Base-by-base conservation (phyloP, 257 asterid species). In the Salvia miltiorrhiza region DNA sequence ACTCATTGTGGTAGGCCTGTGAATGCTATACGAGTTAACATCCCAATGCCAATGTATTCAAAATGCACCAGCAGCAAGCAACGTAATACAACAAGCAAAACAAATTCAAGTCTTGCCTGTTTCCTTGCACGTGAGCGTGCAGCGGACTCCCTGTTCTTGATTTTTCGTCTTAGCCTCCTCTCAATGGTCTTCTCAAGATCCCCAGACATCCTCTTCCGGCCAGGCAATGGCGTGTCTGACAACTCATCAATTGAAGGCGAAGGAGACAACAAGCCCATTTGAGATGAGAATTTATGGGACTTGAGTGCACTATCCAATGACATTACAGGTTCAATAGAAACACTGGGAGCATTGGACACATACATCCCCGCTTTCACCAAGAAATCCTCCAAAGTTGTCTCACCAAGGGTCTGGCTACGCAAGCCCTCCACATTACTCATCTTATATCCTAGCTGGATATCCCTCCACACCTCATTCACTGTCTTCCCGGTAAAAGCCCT, bases 41-140 rank as follows among this genome's bases (percentile, higher is more conserved):
- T 37, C 69, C 35, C 53, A 32, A 33, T 23, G 45, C 49, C 23
- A 23, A 49, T 7, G 43, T n/a, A 28, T 6, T 14, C 44, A 48
- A 49, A 39, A n/a, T 9, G 16, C 48, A 32, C 45, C 3, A 59
- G 67, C 32, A 13, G 61, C 67, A 35, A 23, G 28, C 14, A 16
- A 13, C n/a, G n/a, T n/a, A n/a, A 70, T 52, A 6, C 41, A 77
- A 37, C 39, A 23, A 71, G 40, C 2, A 35, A 65, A 13, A 23
- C 16, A 16, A 55, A 57, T 48, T 41, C 65, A 67, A 68, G 55
- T 63, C 82, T 54, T 77, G 83, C 97, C 97, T 91, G 97, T 79
- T 91, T 91, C 82, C 96, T 85, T 62, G 93, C 95, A 50, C 97
- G 82, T 28, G 97, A 91, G 7, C 97, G 93, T 47, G 97, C 97